Conservation (phyloP, 345 rosid species). For the Corymbia maculata region DNA sequence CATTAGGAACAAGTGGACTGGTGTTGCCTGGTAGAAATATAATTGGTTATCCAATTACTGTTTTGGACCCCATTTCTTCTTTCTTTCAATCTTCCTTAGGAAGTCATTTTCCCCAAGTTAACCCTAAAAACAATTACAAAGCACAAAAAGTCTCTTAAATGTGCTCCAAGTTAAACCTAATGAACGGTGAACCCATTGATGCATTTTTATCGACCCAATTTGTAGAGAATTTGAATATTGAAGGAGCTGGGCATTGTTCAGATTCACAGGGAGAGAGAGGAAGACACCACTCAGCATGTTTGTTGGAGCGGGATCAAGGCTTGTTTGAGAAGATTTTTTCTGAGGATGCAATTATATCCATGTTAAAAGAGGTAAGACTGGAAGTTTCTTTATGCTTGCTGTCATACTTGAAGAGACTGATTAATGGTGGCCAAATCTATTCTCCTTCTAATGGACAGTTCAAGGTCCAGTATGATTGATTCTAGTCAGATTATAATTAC, state of each 20-base stretch:
- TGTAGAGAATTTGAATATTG: background rate
- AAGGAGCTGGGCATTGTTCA: rapidly evolving
- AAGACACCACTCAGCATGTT: background rate
- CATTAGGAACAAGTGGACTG: background rate
- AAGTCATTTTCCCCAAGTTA: background rate
- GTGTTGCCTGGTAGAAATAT: background rate
- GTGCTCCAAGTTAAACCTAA: too few relatives aligned
- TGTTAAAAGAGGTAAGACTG: too few relatives aligned
- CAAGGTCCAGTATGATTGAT: too few relatives aligned
- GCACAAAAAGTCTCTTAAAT: too few relatives aligned
- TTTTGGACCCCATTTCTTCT: background rate
- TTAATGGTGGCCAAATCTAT: too few relatives aligned
- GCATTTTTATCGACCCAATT: too few relatives aligned
- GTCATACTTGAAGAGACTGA: too few relatives aligned
- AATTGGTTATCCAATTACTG: background rate
- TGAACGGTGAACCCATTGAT: too few relatives aligned
- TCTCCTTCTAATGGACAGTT: too few relatives aligned
- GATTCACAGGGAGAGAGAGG: background rate
- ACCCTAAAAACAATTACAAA: too few relatives aligned
- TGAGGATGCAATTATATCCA: background rate
- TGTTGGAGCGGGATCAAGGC: background rate
- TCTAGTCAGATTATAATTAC: too few relatives aligned
- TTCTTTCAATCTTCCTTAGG: background rate
- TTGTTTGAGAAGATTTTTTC: rapidly evolving
- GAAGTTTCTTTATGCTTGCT: too few relatives aligned